Evolutionary conservation across 2,329 filamentous ascomycete genomes (phyloP).

Genomic region (Pyricularia grisea): DNA sequence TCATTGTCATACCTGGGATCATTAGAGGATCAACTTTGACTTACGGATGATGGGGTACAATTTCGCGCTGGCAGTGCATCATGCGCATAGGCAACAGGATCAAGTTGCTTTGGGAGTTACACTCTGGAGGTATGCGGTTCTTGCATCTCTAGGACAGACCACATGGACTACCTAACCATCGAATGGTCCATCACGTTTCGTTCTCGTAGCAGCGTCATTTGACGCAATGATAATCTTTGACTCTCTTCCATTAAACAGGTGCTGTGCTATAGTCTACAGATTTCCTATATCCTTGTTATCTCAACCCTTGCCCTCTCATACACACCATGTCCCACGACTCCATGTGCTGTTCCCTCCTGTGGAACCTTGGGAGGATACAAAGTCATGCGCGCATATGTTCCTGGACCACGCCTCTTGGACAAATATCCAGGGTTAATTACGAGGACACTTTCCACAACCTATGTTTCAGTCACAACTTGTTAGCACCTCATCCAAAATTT

Average conservation of each 20-base stretch:
- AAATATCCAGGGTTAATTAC: constrained; percentile 84
- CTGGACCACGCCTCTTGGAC: constrained; percentile 74
- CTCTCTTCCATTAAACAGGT: not conserved
- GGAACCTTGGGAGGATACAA: constrained; percentile 56
- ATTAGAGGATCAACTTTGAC: no score
- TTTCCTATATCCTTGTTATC: constrained; percentile 60
- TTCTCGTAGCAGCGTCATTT: not conserved
- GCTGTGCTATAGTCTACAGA: not conserved
- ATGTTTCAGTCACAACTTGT: constrained; percentile 3
- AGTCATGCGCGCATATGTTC: constrained; percentile 75
- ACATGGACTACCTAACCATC: not conserved
- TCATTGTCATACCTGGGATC: no score
- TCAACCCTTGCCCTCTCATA: constrained; percentile 82
- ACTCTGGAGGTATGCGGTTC: not conserved
- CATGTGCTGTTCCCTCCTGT: constrained; percentile 45
- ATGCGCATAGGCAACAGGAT: not conserved
- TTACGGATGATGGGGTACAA: not conserved
- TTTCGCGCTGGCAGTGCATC: not conserved
- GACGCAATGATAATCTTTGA: not conserved
- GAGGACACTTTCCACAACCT: constrained; percentile 87
- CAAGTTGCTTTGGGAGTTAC: not conserved
- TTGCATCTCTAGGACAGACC: not conserved
- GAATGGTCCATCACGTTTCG: not conserved
- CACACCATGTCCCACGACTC: constrained; percentile 61
- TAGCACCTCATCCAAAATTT: not conserved